Evolutionary conservation across 2,329 filamentous ascomycete genomes (phyloP).

Genomic region (Stachybotrys chartarum): DNA sequence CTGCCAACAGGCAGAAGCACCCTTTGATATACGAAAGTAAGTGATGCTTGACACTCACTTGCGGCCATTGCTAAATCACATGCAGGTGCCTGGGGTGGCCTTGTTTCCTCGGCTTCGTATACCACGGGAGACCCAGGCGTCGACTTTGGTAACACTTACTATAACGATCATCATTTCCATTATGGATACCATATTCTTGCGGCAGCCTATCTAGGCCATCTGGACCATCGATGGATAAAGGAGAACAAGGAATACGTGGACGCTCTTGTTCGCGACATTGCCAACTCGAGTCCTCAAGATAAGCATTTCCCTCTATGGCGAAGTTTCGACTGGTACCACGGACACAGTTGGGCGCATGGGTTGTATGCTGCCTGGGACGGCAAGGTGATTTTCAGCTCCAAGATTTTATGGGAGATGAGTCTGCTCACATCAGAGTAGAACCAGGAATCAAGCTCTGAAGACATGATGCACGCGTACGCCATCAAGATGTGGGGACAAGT

Average conservation of each 20-base stretch:
- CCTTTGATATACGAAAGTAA: constrained; percentile 58
- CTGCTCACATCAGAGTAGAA: constrained; percentile 29
- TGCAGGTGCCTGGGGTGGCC: constrained; percentile 64
- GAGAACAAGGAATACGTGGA: constrained; percentile 76
- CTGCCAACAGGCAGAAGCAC: constrained; percentile 59
- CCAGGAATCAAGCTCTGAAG: constrained; percentile 85
- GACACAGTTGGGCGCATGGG: constrained; percentile 88
- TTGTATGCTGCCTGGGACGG: constrained; percentile 64
- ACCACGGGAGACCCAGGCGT: constrained; percentile 57
- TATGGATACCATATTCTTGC: constrained; percentile 88
- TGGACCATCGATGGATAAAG: constrained; percentile 69
- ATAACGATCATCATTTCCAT: constrained; percentile 71
- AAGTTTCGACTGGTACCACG: constrained; percentile 89
- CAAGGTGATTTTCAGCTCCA: constrained; percentile 42
- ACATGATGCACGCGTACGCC: constrained; percentile 79
- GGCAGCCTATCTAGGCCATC: constrained; percentile 71
- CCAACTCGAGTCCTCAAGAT: constrained; percentile 68
- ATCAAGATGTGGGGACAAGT: constrained; percentile 91
- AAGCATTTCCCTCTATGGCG: constrained; percentile 74
- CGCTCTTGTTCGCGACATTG: constrained; percentile 71
- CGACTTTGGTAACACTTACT: constrained; percentile 88
- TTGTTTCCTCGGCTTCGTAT: constrained; percentile 72
- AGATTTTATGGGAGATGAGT: neutral
- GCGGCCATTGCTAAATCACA: constrained; percentile 8
- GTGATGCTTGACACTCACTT: constrained; percentile 12